Base-by-base conservation (phyloP, 495 filamentous ascomycete species). In the Aspergillus heteromorphus region DNA sequence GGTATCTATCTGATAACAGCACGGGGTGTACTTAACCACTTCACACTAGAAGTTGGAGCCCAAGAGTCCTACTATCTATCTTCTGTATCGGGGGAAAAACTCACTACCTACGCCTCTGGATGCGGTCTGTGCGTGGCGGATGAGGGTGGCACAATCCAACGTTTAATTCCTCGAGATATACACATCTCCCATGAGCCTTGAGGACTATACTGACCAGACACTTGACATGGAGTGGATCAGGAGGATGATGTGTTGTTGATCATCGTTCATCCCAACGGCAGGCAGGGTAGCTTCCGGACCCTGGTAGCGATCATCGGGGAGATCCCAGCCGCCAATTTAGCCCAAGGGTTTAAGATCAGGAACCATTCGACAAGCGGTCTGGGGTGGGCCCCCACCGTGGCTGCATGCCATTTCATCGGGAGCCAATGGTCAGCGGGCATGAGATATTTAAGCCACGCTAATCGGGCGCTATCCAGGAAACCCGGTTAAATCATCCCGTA, bases 351-450 rank as follows among this genome's bases (percentile, higher is more conserved):
- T 40, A 27, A 17, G 34, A 30, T 20, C 45, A 19, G 45, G 36
- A 41, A 51, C 36, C 34, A 42, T 38, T 16, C 48, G 48, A 56
- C 53, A 51, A 50, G 54, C 54, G 54, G 54, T 56, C 54, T 56
- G 41, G 11, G 38, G 30, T 56, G 41, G 48, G 7, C n/a, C 30
- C 16, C 23, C 51, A 40, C 38, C 16, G 31, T 36, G 23, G 36
- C 34, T 57, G 49, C 45, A 53, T 48, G 49, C 30, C 38, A 56
- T 29, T 1, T n/a, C 34, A 14, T 51, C 27, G 34, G 20, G 47
- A 56, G 16, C 54, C 54, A 56, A 54, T 45, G 17, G 47, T 29
- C 11, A 6, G 6, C 11, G 38, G n/a, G 8, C 20, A 31, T 51
- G 29, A 17, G 16, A 23, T 40, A 50, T 31, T 51, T 40, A 55